Evolutionary conservation across 768 basidiomycete species (phyloP), one percentile per base, ranked within the genome.

Genomic region (Psilocybe sp.): DNA sequence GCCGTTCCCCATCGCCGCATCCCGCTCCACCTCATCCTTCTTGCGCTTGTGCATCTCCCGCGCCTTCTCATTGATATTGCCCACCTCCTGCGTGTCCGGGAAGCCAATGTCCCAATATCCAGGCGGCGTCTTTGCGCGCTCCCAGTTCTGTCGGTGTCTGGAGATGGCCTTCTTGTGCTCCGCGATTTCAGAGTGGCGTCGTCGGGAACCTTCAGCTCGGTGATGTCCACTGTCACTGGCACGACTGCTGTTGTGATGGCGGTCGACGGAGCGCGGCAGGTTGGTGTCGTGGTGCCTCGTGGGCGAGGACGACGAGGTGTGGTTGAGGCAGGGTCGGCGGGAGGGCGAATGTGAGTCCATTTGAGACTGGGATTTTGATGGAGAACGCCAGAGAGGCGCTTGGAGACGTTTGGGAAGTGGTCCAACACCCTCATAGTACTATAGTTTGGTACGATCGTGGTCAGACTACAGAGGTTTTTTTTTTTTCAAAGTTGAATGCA

Each of bases 61-160:
- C 8, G 93, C 94, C 50, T 70, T 70, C 51, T 72, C 69, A 64
- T 96, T 96, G 58, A 96, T 93, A 47, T 76, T 76, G 40, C 73
- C 77, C 13, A 82, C 84, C 61, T 91, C 82, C 64, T 95, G 93
- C 3, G 93, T 94, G 55, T 76, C 74, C 1, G 94, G 94, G 63
- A 98, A 95, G 1, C 88, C 92, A 50, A 95, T 93, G 49, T 85
- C 76, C 90, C 92, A 95, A 67, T 90, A 96, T 13, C 82, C 84
- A 1, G 91, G 92, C 10, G 94, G 94, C 1, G 91, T 93, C 44
- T 74, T 77, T 1, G 84, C 75, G 40, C 81, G 75, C 23, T 74
- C 74, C 89, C 87, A 92, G 15, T 83, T 76, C 51, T 83, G 76
- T 13, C 87, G 76, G 64, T 91, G 89, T 28, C 85, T 75, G 34